These are phyloP conservation scores for Rusavskia elegans DNA, from an alignment of 495 filamentous ascomycete genomes.

Conservation along the genomic window DNA sequence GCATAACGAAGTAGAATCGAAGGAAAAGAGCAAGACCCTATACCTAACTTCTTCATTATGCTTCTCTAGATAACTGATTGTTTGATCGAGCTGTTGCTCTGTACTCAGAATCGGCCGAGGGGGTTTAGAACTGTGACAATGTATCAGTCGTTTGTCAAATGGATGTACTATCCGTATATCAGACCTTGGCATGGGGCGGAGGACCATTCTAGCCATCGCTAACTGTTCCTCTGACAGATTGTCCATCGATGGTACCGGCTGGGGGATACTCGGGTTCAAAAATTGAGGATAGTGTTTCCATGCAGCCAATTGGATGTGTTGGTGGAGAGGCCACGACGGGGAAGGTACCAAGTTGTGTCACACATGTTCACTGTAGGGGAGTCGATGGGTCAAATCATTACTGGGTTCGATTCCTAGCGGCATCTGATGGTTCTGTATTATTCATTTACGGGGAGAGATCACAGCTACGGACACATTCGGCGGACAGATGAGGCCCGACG, in stretches of 20 bases:
- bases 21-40: too few relatives aligned
- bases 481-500: too few relatives aligned
- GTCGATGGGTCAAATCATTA: too few relatives aligned
- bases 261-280: neutral
- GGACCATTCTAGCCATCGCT: neutral
- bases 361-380: too few relatives aligned
- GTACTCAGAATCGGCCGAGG: neutral
- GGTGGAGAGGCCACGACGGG: neutral
- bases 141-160: neutral
- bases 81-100: neutral
- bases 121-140: neutral
- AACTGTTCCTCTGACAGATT: neutral
- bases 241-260: neutral
- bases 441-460: too few relatives aligned
- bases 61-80: neutral
- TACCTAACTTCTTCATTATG: neutral
- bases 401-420: too few relatives aligned
- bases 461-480: too few relatives aligned
- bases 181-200: neutral
- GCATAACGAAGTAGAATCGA: too few relatives aligned
- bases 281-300: neutral
- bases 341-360: too few relatives aligned
- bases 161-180: neutral
- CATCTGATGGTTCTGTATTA: too few relatives aligned
- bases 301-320: neutral